Evolutionary conservation across 2,329 filamentous ascomycete species (phyloP).

Genomic region (Ceratocystis smalleyi): DNA sequence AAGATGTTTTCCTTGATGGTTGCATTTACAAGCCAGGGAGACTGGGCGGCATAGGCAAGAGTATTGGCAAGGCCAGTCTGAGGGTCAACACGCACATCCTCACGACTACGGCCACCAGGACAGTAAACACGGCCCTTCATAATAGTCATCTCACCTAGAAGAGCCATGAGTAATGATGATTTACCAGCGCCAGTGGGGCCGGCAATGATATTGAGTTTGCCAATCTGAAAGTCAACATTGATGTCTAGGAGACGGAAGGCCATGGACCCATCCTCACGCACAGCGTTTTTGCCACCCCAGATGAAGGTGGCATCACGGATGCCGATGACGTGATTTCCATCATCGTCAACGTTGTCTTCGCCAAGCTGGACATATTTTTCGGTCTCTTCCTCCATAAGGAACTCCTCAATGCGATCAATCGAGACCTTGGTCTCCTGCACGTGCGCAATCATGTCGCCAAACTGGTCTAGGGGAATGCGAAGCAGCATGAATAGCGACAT

Average conservation of each 20-base stretch:
- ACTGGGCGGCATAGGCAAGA: conserved; percentile 89
- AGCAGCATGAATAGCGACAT: conserved; percentile 91
- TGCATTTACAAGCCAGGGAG: conserved; percentile 92
- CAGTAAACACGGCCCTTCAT: conserved; percentile 67
- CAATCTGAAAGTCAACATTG: conserved; percentile 66
- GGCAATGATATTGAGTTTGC: conserved; percentile 80
- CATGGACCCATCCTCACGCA: conserved; percentile 49
- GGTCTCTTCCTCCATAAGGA: conserved; percentile 83
- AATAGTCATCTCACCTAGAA: conserved; percentile 90
- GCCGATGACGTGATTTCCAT: conserved; percentile 61
- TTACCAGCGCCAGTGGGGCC: conserved; percentile 92
- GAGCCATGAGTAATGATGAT: conserved; percentile 86
- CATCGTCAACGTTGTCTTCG: conserved; percentile 49
- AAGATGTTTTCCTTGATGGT: conserved; percentile 93
- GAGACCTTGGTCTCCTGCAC: conserved; percentile 96
- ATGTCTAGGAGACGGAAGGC: conserved; percentile 73
- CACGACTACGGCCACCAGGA: conserved; percentile 70
- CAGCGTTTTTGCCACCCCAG: conserved; percentile 61
- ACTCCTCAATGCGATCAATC: conserved; percentile 89
- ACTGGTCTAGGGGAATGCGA: conserved; percentile 80
- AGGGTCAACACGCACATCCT: conserved; percentile 67
- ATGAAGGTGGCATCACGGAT: conserved; percentile 74
- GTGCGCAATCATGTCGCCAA: conserved; percentile 97
- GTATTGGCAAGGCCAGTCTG: conserved; percentile 79
- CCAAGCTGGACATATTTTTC: conserved; percentile 83